Percentiles rank a stretch among this genome's conserved stretches.
Evolutionary conservation across 345 rosid species (phyloP).

Genomic region (Populus alba): DNA sequence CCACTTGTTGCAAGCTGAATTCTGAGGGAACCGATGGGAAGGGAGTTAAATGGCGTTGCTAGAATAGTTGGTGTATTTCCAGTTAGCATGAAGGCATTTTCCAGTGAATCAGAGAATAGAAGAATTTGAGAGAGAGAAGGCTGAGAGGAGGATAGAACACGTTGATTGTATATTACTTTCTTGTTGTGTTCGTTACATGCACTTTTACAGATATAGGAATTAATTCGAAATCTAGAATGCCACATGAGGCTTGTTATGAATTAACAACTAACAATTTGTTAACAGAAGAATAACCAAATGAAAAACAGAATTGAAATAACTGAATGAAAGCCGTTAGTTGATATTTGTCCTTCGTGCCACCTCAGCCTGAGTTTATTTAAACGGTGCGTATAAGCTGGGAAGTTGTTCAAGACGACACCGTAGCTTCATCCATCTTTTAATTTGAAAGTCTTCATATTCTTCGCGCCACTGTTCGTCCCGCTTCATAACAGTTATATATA

Average conservation of each 20-base stretch:
- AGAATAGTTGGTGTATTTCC: no score
- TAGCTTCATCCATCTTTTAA: accelerated
- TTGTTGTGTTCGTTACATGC: accelerated
- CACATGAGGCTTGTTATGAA: neutral
- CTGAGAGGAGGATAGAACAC: neutral
- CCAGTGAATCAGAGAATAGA: no score
- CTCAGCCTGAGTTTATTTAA: neutral
- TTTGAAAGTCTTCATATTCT: neutral
- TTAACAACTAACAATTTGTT: neutral
- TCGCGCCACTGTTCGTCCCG: neutral
- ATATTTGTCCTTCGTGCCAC: neutral
- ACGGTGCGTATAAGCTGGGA: neutral
- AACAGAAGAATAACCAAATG: no score
- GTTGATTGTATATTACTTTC: no score
- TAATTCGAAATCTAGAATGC: neutral
- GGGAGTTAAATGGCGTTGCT: no score
- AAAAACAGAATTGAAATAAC: no score
- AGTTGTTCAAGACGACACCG: accelerated
- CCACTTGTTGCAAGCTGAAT: no score
- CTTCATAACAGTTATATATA: neutral
- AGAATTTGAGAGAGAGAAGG: no score
- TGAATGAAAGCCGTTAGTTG: no score
- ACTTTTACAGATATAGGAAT: accelerated
- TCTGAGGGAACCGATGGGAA: no score
- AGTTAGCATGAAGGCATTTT: no score